Evolutionary conservation across 1,284 basidiomycete genomes (phyloP).

Genomic region (Pyrrhoderma noxium): DNA sequence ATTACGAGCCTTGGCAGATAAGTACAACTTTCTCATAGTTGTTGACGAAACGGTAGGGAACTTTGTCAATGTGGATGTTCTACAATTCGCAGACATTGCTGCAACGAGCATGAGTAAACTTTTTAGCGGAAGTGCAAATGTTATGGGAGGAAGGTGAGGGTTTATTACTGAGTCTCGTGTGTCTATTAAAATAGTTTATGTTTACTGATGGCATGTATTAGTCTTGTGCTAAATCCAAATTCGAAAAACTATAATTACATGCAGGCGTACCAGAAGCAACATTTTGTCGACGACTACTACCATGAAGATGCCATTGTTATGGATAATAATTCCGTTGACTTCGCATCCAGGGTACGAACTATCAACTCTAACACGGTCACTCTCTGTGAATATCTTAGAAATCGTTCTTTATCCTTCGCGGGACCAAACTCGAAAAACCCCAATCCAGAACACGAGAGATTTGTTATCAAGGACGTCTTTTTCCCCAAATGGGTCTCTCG

Average conservation of each 20-base stretch:
- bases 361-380: conserved; percentile 84
- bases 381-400: conserved; percentile 68
- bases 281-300: conserved; percentile 86
- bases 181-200: too few species aligned
- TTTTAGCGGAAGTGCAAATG: conserved; percentile 92
- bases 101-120: conserved; percentile 92
- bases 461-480: conserved; percentile 74
- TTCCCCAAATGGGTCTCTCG: conserved; percentile 84
- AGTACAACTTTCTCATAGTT: conserved; percentile 83
- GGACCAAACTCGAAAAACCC: conserved; percentile 30
- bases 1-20: conserved; percentile 78
- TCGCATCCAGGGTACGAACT: conserved; percentile 63
- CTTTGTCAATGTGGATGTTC: conserved; percentile 90
- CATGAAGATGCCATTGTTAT: conserved; percentile 93
- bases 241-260: conserved; percentile 61
- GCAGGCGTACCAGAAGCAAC: conserved; percentile 47
- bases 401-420: conserved; percentile 27
- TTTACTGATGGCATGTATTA: conserved; percentile 28
- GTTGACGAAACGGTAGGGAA: conserved; percentile 97
- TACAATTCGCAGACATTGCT: conserved; percentile 88
- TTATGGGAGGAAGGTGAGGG: conserved; percentile 92
- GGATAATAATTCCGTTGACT: conserved; percentile 96
- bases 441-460: conserved; percentile 28
- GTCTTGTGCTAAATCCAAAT: conserved; percentile 81
- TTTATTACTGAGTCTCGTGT: too few species aligned